Conservation (phyloP, 345 rosid species). For the Syzygium jambos region DNA sequence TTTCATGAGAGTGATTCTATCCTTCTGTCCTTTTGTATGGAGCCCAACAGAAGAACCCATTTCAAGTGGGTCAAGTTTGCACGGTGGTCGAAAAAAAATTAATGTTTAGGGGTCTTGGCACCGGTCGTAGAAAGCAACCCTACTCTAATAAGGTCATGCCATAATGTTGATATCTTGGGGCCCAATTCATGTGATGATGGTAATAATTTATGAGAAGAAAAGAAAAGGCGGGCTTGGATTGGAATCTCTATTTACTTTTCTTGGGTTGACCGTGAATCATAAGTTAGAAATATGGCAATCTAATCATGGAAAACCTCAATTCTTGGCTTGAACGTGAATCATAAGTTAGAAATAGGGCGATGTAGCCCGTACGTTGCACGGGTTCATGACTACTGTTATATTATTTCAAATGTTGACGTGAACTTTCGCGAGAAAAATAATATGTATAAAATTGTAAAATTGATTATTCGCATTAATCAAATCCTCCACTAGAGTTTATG, state of each 20-base stretch:
- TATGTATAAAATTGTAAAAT: not conserved
- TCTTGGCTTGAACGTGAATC: not conserved
- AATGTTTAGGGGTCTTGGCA: not conserved
- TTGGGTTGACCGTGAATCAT: not conserved
- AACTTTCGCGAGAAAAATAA: not conserved
- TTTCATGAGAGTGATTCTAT: not conserved
- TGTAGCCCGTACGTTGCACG: not conserved
- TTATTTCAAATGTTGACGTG: not conserved
- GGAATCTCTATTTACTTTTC: not conserved
- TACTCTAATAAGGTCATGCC: not conserved
- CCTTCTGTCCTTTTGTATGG: not conserved
- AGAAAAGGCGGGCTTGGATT: not conserved
- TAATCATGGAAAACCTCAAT: not conserved
- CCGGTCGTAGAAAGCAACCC: not conserved
- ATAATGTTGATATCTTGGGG: not conserved
- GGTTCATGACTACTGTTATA: not conserved
- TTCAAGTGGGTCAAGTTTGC: not conserved
- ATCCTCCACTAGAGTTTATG: not conserved
- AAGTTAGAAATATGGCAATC: not conserved
- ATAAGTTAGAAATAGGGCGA: not conserved
- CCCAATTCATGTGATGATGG: not conserved
- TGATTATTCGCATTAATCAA: not conserved
- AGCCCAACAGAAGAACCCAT: not conserved
- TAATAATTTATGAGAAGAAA: not conserved
- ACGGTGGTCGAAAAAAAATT: not conserved